phyloP scores from a whole-genome alignment of 768 basidiomycete genomes.

The Rhizopogon vinicolor region DNA sequence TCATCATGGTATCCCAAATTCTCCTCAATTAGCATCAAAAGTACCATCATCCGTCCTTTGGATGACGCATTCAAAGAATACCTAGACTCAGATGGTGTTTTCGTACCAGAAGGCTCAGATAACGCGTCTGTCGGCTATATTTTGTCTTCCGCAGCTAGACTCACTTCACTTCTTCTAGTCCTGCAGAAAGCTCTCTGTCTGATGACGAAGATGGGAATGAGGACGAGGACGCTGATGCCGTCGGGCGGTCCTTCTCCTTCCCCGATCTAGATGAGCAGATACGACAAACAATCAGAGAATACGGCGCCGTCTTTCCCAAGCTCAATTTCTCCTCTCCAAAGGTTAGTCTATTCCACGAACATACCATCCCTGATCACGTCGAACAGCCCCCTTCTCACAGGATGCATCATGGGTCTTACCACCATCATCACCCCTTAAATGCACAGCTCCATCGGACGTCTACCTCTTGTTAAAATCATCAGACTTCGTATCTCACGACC shows the following conservation, averaged over 20 bases:
- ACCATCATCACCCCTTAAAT: slow-evolving; percentile 78
- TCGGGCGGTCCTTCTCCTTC: slow-evolving; percentile 52
- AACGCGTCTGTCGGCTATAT: slow-evolving; percentile 48
- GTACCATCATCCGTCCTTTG: slow-evolving; percentile 70
- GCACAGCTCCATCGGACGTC: slow-evolving; percentile 83
- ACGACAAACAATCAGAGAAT: slow-evolving; percentile 54
- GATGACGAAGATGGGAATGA: slow-evolving; percentile 31
- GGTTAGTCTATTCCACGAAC: slow-evolving; percentile 35
- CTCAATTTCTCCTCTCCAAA: slow-evolving; percentile 95
- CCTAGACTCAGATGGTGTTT: slow-evolving; percentile 79
- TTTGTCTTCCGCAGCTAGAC: not conserved
- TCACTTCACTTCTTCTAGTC: slow-evolving; percentile 30
- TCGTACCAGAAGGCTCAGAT: slow-evolving; percentile 79
- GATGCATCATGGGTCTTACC: slow-evolving; percentile 93
- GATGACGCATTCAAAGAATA: slow-evolving; percentile 61
- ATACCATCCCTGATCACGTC: not conserved
- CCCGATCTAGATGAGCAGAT: slow-evolving; percentile 79
- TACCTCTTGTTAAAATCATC: slow-evolving; percentile 92
- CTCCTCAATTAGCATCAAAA: slow-evolving; percentile 58
- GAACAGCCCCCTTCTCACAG: slow-evolving; percentile 31
- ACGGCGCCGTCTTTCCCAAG: slow-evolving; percentile 90
- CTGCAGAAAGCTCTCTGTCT: slow-evolving; percentile 42
- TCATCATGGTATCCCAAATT: slow-evolving; percentile 83
- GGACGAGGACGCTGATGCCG: slow-evolving; percentile 29
- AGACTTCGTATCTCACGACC: slow-evolving; percentile 82